Base-by-base conservation (phyloP, 352 stramenopile genomes). In the Lagenidium giganteum region DNA sequence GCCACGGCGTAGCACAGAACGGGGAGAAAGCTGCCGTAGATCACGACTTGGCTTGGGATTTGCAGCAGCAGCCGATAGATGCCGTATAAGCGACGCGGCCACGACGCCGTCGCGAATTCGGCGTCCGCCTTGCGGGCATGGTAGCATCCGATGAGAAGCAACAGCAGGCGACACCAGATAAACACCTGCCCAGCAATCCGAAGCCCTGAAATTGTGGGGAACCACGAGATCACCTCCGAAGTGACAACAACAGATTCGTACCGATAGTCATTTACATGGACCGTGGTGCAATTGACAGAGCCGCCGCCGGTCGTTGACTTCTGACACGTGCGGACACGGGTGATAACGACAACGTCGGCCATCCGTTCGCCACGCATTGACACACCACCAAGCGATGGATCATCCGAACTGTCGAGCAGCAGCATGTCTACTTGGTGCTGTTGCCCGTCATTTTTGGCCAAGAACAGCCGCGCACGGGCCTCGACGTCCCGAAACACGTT, bases 11-110 rank as follows among this genome's bases (percentile, higher is more conserved):
- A 72, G 21, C 51, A 53, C 2, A 31, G 12, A 8, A 70, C 20
- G 1, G 61, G 61, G 3, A 67, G 14, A 56, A 52, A 67, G 14
- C 41, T 53, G 7, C 33, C 37, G 44, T 67, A 64, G 33, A 64
- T 36, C 1, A 67, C 22, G 3, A 55, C 45, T 16, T 67, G 58
- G 16, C 52, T 54, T 11, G 58, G 53, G 14, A 67, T 61, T 20
- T 51, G 46, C 8, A 35, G 13, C 8, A 64, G 22, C 8, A 45
- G 52, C n/a, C n/a, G 61, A 39, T 18, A 57, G 57, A 17, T 44
- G 13, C 2, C 36, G 5, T 5, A 28, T 31, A 6, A 39, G 42
- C 23, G 32, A 0, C 61, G n/a, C 16, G 24, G 36, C n/a, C 34
- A 5, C n/a, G 24, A n/a, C 5, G 48, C 12, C 1, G 35, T 40